Evolutionary conservation across 2,329 filamentous ascomycete species (phyloP), one percentile per base, ranked within the genome.

Genomic region (Colletotrichum trifolii): DNA sequence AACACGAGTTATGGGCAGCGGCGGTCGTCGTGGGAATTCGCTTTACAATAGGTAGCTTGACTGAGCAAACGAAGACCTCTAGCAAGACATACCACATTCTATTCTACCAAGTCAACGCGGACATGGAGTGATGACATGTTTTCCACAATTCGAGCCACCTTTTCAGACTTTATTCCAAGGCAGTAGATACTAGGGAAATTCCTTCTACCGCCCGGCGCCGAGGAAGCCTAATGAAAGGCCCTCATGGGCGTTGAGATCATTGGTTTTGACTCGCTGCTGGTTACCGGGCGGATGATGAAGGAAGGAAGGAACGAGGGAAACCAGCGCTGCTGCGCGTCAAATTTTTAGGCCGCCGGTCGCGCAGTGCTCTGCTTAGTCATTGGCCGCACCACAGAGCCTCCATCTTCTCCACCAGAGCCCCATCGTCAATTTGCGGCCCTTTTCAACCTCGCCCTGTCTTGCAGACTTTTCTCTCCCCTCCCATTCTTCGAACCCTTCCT

Each of bases 131-230:
- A 54, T 59, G 55, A 72, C 72, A 82, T 92, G 89, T 92, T 86
- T 88, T 66, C 89, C 86, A 89, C 88, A 88, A 89, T 90, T 92
- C 91, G 91, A 93, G 90, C 91, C 84, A 89, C 90, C 89, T 89
- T 88, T 87, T 92, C 91, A 93, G 83, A 83, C 77, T 79, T 80
- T 79, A 89, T 87, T 93, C 90, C 85, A 91, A 89, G 89, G 90
- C 89, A 92, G 91, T 89, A 93, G 91, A 93, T 93, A 93, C 91
- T 89, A 89, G 89, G 87, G 84, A 90, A 72, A 61, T 66, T 73
- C 56, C 33, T 68, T 91, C 88, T 91, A 77, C 85, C 89, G 86
- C 88, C 83, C 85, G 82, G 79, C 79, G 76, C 71, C 70, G 77
- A 78, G 77, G 76, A 77, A 73, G 76, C 78, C 82, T 87, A 86